Conservation (phyloP, 2,329 filamentous ascomycete genomes). For the Penicillium oxalicum region DNA sequence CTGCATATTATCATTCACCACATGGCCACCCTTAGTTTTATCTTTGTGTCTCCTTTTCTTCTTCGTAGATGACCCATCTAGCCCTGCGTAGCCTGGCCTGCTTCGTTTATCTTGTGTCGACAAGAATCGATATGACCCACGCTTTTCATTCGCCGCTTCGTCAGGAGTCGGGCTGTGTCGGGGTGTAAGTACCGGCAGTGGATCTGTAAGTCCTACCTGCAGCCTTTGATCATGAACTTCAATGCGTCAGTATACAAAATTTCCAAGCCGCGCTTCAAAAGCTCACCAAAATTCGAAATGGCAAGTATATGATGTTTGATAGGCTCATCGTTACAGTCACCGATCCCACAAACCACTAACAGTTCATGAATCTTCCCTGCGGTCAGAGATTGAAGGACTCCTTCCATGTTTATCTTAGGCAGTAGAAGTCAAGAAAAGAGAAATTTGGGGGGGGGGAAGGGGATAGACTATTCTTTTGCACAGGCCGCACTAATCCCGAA, state of each 20-base stretch:
- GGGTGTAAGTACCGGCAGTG: neutral
- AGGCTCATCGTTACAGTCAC: neutral
- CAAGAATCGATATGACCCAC: neutral
- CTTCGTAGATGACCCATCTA: neutral
- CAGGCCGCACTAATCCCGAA: no score
- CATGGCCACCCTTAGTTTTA: neutral
- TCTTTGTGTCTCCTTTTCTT: neutral
- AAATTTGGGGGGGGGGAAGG: neutral
- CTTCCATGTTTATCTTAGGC: neutral
- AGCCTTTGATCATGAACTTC: neutral
- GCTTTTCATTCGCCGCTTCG: neutral
- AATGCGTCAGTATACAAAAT: neutral
- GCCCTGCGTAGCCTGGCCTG: neutral
- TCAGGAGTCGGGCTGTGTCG: neutral
- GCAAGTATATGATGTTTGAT: neutral
- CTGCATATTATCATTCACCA: neutral
- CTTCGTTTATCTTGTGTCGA: neutral
- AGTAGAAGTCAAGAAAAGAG: neutral
- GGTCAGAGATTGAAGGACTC: constrained; percentile 1
- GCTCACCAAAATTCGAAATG: neutral
- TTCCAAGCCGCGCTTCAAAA: neutral
- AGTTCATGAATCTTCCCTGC: neutral
- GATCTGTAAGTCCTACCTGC: neutral
- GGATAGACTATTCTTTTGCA: no score
- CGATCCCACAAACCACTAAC: neutral